These are phyloP conservation scores for Mucor mucedo DNA, from an alignment of 371 early-diverging fungal species.

Conservation along the genomic window DNA sequence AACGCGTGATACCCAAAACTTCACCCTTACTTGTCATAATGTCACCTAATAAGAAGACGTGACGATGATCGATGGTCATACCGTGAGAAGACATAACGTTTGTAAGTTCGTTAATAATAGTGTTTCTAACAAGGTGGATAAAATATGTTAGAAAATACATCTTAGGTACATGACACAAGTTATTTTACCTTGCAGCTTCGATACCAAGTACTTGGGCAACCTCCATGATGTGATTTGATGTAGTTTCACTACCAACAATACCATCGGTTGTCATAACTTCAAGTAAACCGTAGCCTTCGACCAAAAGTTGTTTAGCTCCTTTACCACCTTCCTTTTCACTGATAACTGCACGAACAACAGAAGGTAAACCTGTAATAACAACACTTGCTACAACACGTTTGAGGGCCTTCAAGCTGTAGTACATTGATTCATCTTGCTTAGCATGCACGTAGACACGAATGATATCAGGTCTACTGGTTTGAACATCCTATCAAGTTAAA, in stretches of 20 bases:
- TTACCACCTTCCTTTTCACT: constrained; percentile 69
- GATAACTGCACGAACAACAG: constrained; percentile 90
- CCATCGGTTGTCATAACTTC: constrained; percentile 92
- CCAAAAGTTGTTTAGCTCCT: constrained; percentile 72
- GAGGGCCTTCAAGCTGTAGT: constrained; percentile 80
- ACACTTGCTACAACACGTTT: constrained; percentile 86
- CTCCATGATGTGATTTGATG: constrained; percentile 96
- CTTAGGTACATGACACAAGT: background rate
- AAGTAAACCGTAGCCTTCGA: constrained; percentile 95
- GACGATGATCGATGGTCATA: constrained; percentile 97
- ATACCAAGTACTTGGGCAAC: constrained; percentile 94
- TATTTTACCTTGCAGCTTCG: constrained; percentile 62
- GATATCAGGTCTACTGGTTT: constrained; percentile 72
- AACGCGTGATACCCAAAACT: constrained; percentile 98
- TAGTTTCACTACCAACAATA: constrained; percentile 82
- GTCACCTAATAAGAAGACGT: constrained; percentile 98
- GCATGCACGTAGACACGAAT: constrained; percentile 76
- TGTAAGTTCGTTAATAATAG: constrained; percentile 89
- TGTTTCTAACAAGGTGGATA: constrained; percentile 41
- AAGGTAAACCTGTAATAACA: constrained; percentile 87
- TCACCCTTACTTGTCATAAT: constrained; percentile 99
- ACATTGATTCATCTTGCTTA: constrained; percentile 71
- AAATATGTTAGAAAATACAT: background rate
- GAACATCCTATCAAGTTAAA: constrained; percentile 63
- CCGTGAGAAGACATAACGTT: constrained; percentile 89